Evolutionary conservation across 805 yeast species (phyloP), one percentile per base, ranked within the genome.

Genomic region (Cyberlindnera meyerae): DNA sequence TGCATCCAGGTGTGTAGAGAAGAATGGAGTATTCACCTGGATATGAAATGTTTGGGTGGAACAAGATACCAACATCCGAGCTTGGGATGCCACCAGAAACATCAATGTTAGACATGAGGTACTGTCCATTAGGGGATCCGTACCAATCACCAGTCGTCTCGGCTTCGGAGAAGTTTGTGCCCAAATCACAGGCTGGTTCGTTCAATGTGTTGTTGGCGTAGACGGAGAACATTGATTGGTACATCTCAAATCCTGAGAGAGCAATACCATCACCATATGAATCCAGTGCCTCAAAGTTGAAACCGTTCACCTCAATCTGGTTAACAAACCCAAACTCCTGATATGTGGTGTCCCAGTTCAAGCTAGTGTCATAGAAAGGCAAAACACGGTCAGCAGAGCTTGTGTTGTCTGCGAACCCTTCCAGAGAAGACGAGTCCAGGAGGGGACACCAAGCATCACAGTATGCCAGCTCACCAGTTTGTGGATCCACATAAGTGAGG

Each of bases 391-490:
- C 36, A 24, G 29, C 22, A 12, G 33, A 37, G n/a, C 40, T 37
- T 1, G 44, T 18, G 12, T 31, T 28, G 14, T 25, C 39, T 31
- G 29, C 33, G 37, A 29, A 40, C 24, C 51, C 36, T 2, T 37
- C 28, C 31, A 81, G 55, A 3, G 57, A 52, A 0, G 66, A 39
- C 11, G 58, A 55, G 20, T 68, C 66, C 2, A 71, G 61, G 18
- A 90, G 63, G 1, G 96, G 95, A 60, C 98, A 93, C 72, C 75
- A 81, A 1, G 96, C 94, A 58, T 88, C 96, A 66, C 98, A 93
- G 53, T 63, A 63, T 12, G 62, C 55, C 4, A 71, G 34, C n/a
- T 66, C 61, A 33, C 81, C 77, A 2, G 86, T 71, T 0, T 54
- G 42, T 3, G 95, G 95, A 54, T 90, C 90, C 16, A 83, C 64